Evolutionary conservation across 2,329 filamentous ascomycete genomes (phyloP), one percentile per base, ranked within the genome.

Genomic region (Cryphonectria japonica): DNA sequence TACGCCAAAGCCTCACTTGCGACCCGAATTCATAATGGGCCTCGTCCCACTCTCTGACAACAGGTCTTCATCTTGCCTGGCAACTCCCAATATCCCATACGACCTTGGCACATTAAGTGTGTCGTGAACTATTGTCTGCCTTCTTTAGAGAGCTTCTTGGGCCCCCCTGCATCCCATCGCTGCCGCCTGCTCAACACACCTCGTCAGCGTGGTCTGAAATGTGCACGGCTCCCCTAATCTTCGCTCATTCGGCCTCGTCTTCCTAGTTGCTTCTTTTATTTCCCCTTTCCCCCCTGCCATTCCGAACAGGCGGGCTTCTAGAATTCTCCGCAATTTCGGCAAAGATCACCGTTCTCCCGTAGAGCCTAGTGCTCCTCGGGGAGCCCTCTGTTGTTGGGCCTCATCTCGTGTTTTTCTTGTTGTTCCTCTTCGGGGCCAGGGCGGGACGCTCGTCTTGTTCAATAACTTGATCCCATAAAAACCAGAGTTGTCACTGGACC

Each of bases 341-440:
- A 37, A 59, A 52, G 54, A 32, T 46, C 43, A 62, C 37, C 43
- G 41, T 50, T 43, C 39, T 64, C 39, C 57, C 59, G 34, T 65
- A 63, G 63, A 71, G 60, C 71, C 63, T 46, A 71, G 66, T 73
- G 66, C 69, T 65, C 66, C 65, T 64, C 41, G 64, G 43, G 46
- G 59, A 66, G 39, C 32, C 32, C 37, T 63, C 69, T 59, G 50
- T 69, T 59, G 59, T 69, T 59, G 32, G 37, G 66, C 26, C 22
- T 14, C 43, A 26, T 57, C 61, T 69, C 32, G 26, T 63, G 43
- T 50, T 50, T n/a, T n/a, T 50, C 2, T n/a, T 11, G 9, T 11
- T 11, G 22, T 5, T 11, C 5, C 9, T 50, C 16, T 26, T 43
- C 2, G 60, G 39, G 37, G 39, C 37, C 46, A 6, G 54, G 34